Evolutionary conservation across 202 grass and related monocot genomes (phyloP), one percentile per base, ranked within the genome.

Genomic region (Bolboschoenoplectus hybrid): DNA sequence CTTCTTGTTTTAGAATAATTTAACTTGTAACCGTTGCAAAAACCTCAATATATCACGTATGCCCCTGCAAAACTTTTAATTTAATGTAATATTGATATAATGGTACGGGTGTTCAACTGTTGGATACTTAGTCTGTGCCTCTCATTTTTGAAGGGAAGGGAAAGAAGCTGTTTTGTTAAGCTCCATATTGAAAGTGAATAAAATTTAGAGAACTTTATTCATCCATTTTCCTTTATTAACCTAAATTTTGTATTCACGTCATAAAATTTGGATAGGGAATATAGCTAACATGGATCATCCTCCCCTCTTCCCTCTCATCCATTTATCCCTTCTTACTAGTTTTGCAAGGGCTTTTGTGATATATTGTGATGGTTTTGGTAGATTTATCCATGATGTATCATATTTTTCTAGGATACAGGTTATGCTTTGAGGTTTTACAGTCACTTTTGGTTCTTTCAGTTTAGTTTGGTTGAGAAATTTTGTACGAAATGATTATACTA

Each of bases 1-100:
- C 77, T 76, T 74, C 5, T 74, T 79, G 74, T 57, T 80, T 60
- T 80, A 5, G 53, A 36, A 61, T 36, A 41, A 80, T 77, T 50
- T 19, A 57, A n/a, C 16, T 1, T 74, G 26, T 7, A 58, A 80
- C 75, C 35, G 26, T 6, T 40, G 35, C 16, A 26, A 80, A 26
- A 61, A 79, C 55, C 35, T 61, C 53, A 17, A 43, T 79, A 57
- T 4, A 79, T 79, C 16, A 41, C 41, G 52, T 39, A 41, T 11
- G 20, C 9, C 13, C 20, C 19, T 13, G 49, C 10, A 36, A 14
- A 26, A 26, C 26, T 52, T 14, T 34, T 32, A 75, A 53, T 75
- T 53, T 75, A 35, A 52, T 53, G 46, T 52, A 36, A 35, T 76
- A 76, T 76, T 36, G 12, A 39, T 77, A 38, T 55, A 55, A 77